Percentiles rank a stretch among this genome's conserved stretches.
These are phyloP conservation scores for Leccinum fallax DNA, from an alignment of 1,284 basidiomycete species.

Conservation along the genomic window DNA sequence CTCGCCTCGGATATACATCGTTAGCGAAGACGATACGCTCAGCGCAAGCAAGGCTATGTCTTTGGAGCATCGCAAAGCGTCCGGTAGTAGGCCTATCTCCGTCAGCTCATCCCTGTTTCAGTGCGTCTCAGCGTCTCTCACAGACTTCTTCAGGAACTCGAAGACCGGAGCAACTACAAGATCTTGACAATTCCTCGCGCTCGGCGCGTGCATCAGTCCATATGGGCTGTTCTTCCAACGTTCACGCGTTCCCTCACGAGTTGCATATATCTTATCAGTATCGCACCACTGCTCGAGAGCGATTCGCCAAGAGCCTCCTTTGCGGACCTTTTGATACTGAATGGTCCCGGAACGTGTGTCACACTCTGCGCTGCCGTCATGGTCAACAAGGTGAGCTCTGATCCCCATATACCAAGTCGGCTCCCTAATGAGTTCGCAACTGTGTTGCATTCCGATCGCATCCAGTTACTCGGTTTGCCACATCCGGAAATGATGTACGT, in stretches of 20 bases:
- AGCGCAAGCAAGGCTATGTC: conserved; percentile 72
- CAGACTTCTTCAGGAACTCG: conserved; percentile 14
- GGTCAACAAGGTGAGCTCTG: conserved; percentile 68
- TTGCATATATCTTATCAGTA: conserved; percentile 59
- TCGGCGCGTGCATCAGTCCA: conserved; percentile 78
- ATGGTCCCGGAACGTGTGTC: conserved; percentile 96
- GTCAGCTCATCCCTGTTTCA: conserved; percentile 19
- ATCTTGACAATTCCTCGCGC: conserved; percentile 82
- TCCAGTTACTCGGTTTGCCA: conserved; percentile 73
- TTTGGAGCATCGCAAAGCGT: conserved; percentile 56
- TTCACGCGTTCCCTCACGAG: conserved; percentile 60
- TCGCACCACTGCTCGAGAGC: conserved; percentile 45
- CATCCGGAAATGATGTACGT: conserved; percentile 85
- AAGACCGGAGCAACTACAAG: conserved; percentile 38
- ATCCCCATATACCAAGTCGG: conserved; percentile 1
- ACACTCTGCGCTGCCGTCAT: conserved; percentile 76
- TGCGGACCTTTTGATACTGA: conserved; percentile 84
- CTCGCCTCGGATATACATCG: conserved; percentile 77
- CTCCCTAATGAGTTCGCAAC: background rate
- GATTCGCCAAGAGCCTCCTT: conserved; percentile 41
- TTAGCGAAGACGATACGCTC: conserved; percentile 82
- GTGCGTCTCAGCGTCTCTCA: conserved; percentile 13
- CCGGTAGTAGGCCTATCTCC: conserved; percentile 5
- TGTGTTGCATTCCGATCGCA: conserved; percentile 5
- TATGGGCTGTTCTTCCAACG: conserved; percentile 68